Conservation (phyloP, 2,329 filamentous ascomycete species). For the Magnaporthales sp. region DNA sequence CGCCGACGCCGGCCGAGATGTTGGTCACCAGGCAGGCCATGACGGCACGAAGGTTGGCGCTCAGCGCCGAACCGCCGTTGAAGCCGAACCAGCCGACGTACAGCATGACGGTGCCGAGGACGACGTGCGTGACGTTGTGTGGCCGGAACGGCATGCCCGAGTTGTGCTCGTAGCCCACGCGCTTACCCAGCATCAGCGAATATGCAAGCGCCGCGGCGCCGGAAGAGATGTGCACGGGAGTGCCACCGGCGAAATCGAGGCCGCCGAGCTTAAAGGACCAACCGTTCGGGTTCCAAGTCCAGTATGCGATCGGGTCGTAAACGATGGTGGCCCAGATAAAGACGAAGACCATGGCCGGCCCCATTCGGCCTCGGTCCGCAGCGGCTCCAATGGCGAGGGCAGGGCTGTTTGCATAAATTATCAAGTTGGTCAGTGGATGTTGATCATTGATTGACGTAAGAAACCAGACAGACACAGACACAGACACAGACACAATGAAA, state of each 20-base stretch:
- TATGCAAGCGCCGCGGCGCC: constrained; percentile 80
- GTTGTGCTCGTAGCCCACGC: constrained; percentile 67
- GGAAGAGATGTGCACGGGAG: constrained; percentile 81
- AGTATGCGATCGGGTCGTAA: constrained; percentile 89
- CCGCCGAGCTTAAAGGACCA: constrained; percentile 76
- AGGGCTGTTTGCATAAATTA: constrained; percentile 2
- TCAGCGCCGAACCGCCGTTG: constrained; percentile 77
- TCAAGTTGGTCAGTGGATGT: neutral
- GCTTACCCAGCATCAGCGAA: constrained; percentile 83
- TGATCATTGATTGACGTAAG: neutral
- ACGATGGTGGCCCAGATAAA: constrained; percentile 86
- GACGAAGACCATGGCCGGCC: constrained; percentile 86
- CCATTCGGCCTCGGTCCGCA: constrained; percentile 79
- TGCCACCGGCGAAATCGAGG: constrained; percentile 83
- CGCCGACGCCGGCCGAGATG: constrained; percentile 72
- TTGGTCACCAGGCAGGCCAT: constrained; percentile 86
- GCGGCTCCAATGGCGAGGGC: constrained; percentile 51
- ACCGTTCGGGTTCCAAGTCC: constrained; percentile 82
- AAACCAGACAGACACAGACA: neutral
- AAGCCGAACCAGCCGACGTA: constrained; percentile 97
- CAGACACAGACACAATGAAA: neutral
- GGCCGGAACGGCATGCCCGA: constrained; percentile 86
- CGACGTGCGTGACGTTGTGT: constrained; percentile 88
- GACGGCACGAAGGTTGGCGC: constrained; percentile 74
- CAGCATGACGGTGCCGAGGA: constrained; percentile 85